Evolutionary conservation across 2,329 filamentous ascomycete genomes (phyloP).

Genomic region (Botrytis squamosa): DNA sequence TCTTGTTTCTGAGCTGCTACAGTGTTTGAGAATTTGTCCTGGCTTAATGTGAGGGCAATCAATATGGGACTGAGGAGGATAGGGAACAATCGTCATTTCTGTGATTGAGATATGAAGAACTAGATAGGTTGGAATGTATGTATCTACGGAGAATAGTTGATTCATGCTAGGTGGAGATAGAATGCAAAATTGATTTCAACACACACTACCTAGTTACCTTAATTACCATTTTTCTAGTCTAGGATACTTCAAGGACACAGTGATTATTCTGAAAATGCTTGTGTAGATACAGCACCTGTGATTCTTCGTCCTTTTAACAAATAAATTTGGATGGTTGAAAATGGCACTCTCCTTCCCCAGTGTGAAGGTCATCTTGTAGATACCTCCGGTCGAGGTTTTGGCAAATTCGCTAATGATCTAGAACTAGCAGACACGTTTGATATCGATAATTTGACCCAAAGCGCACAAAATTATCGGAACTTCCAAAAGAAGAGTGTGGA

Average conservation of each 20-base stretch:
- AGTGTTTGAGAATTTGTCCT: conserved; percentile 49
- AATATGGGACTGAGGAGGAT: neutral
- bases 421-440: neutral
- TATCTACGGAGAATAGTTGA: neutral
- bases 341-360: too few species aligned
- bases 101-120: neutral
- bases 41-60: conserved; percentile 40
- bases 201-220: neutral
- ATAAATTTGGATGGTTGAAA: neutral
- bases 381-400: neutral
- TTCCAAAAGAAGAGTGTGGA: too few species aligned
- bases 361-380: too few species aligned
- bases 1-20: conserved; percentile 38
- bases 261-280: neutral
- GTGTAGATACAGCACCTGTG: neutral
- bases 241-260: neutral
- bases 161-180: neutral
- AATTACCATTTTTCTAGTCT: neutral
- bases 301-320: accelerated
- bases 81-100: neutral
- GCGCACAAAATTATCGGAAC: neutral
- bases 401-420: neutral
- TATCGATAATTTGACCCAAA: neutral
- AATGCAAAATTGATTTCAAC: neutral
- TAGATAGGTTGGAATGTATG: neutral